Evolutionary conservation across 2,329 filamentous ascomycete species (phyloP).

Genomic region (Colletotrichum musae): DNA sequence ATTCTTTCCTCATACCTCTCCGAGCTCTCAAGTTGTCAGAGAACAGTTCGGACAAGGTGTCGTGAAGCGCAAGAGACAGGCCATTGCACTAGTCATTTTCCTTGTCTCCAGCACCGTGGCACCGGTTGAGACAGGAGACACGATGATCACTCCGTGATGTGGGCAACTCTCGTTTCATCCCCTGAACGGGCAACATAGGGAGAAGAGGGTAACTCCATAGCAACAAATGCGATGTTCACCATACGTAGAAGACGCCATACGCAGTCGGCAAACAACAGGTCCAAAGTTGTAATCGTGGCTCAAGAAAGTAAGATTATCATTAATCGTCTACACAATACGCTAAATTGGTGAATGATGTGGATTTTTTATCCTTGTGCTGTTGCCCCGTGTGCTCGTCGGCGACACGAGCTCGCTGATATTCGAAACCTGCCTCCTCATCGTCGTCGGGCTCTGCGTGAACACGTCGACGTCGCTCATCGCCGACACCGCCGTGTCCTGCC

Average conservation of each 20-base stretch:
- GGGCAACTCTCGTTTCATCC: background rate
- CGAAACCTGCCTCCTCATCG: conserved; percentile 13
- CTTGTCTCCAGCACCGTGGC: no score
- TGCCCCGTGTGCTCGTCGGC: conserved; percentile 32
- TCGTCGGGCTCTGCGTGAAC: conserved; percentile 13
- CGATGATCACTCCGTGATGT: background rate
- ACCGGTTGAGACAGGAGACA: background rate
- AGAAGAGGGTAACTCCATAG: background rate
- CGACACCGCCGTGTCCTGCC: conserved; percentile 26
- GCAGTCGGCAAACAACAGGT: background rate
- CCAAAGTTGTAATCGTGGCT: conserved; percentile 6
- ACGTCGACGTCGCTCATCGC: conserved; percentile 12
- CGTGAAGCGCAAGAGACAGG: no score
- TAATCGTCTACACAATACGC: conserved; percentile 38
- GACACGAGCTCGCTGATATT: conserved; percentile 26
- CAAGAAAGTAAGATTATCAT: conserved; percentile 38
- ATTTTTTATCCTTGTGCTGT: conserved; percentile 15
- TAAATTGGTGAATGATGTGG: conserved; percentile 25
- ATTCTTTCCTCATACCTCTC: no score
- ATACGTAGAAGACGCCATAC: background rate
- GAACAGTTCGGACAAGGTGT: no score
- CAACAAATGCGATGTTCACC: background rate
- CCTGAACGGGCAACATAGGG: background rate
- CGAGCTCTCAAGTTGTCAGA: no score
- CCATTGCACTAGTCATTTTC: no score